Conservation (phyloP, 2,329 filamentous ascomycete genomes). For the Cladorrhinum sp. region DNA sequence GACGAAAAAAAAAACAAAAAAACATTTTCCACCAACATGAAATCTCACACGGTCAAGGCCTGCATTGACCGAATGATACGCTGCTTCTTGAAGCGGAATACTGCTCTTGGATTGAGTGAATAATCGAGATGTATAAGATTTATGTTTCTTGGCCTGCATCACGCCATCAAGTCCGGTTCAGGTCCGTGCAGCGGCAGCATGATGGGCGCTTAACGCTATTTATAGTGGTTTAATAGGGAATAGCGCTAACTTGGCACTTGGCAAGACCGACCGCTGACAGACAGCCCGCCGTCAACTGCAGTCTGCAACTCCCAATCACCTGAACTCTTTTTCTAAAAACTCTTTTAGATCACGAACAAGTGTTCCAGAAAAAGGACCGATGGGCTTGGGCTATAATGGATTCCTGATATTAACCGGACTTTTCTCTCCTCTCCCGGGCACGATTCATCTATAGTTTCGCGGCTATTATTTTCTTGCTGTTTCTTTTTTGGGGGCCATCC, state of each 20-base stretch:
- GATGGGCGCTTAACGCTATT: constrained; percentile 9
- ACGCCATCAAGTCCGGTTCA: neutral
- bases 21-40: neutral
- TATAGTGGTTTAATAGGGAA: neutral
- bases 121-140: neutral
- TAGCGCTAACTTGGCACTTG: neutral
- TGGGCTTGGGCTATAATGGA: neutral
- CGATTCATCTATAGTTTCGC: too few relatives aligned
- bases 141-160: neutral
- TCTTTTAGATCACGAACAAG: neutral
- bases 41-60: too few relatives aligned
- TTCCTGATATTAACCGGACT: neutral
- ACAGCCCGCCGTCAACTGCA: neutral
- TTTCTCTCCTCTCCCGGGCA: too few relatives aligned
- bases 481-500: constrained; percentile 5
- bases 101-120: neutral
- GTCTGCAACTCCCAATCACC: neutral
- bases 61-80: too few relatives aligned
- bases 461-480: neutral
- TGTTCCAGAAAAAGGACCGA: neutral
- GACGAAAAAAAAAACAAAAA: too few relatives aligned
- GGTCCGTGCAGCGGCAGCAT: neutral
- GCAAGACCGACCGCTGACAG: neutral
- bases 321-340: neutral
- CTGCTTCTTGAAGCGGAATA: too few relatives aligned